Base-by-base conservation (phyloP, 2,329 filamentous ascomycete genomes). In the Paraphaeosphaeria sporulosa region DNA sequence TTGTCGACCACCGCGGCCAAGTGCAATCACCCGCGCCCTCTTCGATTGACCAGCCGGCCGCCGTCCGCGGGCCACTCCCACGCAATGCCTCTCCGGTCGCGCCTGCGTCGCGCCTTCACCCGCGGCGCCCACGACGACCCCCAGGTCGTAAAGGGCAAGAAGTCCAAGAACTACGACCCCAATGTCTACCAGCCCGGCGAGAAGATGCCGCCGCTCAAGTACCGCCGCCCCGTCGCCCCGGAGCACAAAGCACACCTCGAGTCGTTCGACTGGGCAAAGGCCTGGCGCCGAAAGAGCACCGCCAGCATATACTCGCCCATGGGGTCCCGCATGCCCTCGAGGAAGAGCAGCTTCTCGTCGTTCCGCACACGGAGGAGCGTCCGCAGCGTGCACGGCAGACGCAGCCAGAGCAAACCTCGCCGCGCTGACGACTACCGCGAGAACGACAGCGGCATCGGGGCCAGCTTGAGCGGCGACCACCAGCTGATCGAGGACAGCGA, bases 161-260 rank as follows among this genome's bases (percentile, higher is more conserved):
- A 65, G 55, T 68, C 72, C 13, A 72, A 76, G 61, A 78, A 55
- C 27, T 47, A 74, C 66, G 77, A 81, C 21, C 78, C 74, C 67
- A 80, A 81, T 60, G 78, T 82, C 64, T 84, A 84, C 74, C 79
- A 81, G 69, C 82, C 82, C 7, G 82, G 81, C 69, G 82, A 84
- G 73, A 78, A 81, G 59, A 83, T 84, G 80, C 82, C 82, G 4
- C 78, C 79, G 23, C 72, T 81, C 19, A 84, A 84, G 64, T 84
- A 84, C 69, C 78, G 82, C 44, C 76, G 79, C 27, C 79, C 80
- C 10, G 81, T 83, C 44, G 79, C 79, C 59, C 82, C 82, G 44
- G 79, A 82, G 65, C 82, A 84, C 78, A 83, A 82, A 69, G 81
- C 81, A 65, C 76, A 78, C 49, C 76, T 84, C 40, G 82, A 84